Conservation (phyloP, 2,329 filamentous ascomycete species). For the Plectosphaerella plurivora region DNA sequence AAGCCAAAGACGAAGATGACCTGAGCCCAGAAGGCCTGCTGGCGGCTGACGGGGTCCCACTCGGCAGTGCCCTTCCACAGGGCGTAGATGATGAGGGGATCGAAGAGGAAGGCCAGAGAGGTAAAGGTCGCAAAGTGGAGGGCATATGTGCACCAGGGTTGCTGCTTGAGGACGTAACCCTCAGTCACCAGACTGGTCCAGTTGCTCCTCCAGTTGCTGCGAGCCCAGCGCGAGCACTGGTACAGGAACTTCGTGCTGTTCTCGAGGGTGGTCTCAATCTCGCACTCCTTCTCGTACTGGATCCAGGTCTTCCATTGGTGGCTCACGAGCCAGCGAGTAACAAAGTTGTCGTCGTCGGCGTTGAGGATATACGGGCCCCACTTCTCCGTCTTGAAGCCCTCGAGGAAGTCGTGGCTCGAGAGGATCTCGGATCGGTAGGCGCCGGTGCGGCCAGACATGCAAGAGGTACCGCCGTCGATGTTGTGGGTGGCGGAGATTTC, state of each 20-base stretch:
- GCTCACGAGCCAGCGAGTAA: constrained; percentile 91
- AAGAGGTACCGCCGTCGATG: constrained; percentile 93
- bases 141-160: constrained; percentile 91
- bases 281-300: constrained; percentile 87
- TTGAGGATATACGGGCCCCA: constrained; percentile 89
- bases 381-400: constrained; percentile 86
- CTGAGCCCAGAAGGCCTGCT: constrained; percentile 56
- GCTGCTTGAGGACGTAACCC: constrained; percentile 77
- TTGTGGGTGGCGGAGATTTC: constrained; percentile 95
- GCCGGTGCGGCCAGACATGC: constrained; percentile 90
- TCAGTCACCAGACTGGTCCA: constrained; percentile 84
- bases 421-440: constrained; percentile 88
- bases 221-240: constrained; percentile 91
- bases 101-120: constrained; percentile 76
- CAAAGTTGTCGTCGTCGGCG: constrained; percentile 97
- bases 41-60: constrained; percentile 51
- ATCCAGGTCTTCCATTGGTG: constrained; percentile 93
- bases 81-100: constrained; percentile 66
- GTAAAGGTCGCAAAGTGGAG: constrained; percentile 90
- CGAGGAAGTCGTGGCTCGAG: constrained; percentile 77
- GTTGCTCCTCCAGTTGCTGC: constrained; percentile 98
- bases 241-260: constrained; percentile 84
- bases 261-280: constrained; percentile 90
- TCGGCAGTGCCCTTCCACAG: constrained; percentile 64
- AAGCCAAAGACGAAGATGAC: constrained; percentile 72